A percentile compares a stretch with the other conserved stretches of the same genome.
Conservation (phyloP, 148 eudicot species). For the Vaccinium myrtillus region DNA sequence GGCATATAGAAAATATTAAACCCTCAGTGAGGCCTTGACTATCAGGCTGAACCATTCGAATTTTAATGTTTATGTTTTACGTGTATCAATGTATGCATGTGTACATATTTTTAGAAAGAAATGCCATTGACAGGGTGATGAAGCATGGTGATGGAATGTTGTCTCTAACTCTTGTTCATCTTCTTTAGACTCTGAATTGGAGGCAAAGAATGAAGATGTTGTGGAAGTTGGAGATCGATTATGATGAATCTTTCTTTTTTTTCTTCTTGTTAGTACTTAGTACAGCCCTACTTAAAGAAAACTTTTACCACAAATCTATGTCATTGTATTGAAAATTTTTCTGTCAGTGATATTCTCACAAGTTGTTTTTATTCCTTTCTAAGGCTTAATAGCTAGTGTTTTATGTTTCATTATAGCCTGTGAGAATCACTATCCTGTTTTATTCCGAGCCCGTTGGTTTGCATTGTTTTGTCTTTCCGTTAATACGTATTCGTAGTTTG, state of each 20-base stretch:
- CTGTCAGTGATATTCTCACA: background rate
- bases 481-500: too few relatives aligned
- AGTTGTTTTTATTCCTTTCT: too few relatives aligned
- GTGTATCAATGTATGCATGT: background rate
- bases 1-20: too few relatives aligned
- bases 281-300: background rate
- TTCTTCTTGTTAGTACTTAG: conserved; percentile 47
- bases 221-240: conserved; percentile 23
- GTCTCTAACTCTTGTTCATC: conserved; percentile 59
- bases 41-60: background rate
- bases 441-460: too few relatives aligned
- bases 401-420: too few relatives aligned
- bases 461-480: background rate
- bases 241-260: conserved; percentile 36
- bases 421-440: background rate
- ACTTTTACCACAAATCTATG: background rate
- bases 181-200: conserved; percentile 57
- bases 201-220: conserved; percentile 40
- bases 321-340: background rate
- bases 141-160: conserved; percentile 51
- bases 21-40: background rate
- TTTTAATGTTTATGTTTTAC: background rate
- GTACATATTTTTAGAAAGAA: background rate
- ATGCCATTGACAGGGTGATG: conserved; percentile 6
- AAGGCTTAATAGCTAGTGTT: background rate